A percentile compares a stretch with the other conserved stretches of the same genome.
Conservation (phyloP, 768 basidiomycete species). For the Pleurotus sapidus region DNA sequence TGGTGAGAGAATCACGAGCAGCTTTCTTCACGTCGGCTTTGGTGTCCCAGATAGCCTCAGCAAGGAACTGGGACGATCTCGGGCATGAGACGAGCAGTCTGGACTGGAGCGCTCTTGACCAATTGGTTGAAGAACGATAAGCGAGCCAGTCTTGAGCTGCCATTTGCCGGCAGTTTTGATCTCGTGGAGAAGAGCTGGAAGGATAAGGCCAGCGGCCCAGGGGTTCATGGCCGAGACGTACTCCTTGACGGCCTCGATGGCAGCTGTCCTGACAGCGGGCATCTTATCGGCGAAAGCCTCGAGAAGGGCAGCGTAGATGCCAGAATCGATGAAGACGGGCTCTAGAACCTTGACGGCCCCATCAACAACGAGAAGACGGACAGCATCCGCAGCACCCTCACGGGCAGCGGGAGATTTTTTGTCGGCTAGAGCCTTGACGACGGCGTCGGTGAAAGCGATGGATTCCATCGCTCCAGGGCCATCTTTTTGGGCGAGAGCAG, state of each 20-base stretch:
- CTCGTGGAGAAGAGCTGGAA: constrained; percentile 87
- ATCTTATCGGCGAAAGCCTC: constrained; percentile 96
- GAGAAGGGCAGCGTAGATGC: constrained; percentile 82
- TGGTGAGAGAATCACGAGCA: constrained; percentile 90
- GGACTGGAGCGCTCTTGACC: constrained; percentile 75
- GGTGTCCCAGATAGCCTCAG: constrained; percentile 98
- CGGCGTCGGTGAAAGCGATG: constrained; percentile 67
- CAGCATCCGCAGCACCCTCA: constrained; percentile 79
- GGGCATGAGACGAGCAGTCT: constrained; percentile 87
- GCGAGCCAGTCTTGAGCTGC: constrained; percentile 91
- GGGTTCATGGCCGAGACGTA: constrained; percentile 81
- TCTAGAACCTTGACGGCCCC: constrained; percentile 83
- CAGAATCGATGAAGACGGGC: constrained; percentile 83
- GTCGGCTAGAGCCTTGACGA: constrained; percentile 84
- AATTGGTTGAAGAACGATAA: constrained; percentile 87
- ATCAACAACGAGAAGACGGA: constrained; percentile 61
- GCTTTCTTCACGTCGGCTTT: constrained; percentile 99
- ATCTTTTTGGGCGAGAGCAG: constrained; percentile 76
- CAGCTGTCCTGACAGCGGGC: constrained; percentile 81
- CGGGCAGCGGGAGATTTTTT: constrained; percentile 93
- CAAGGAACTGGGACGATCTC: constrained; percentile 93
- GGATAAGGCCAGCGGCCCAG: constrained; percentile 81
- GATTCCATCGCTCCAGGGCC: constrained; percentile 75
- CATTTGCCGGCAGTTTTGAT: constrained; percentile 97
- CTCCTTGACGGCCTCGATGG: constrained; percentile 77